Conservation (phyloP, 345 rosid genomes). For the Xanthoceras sorbifolium region DNA sequence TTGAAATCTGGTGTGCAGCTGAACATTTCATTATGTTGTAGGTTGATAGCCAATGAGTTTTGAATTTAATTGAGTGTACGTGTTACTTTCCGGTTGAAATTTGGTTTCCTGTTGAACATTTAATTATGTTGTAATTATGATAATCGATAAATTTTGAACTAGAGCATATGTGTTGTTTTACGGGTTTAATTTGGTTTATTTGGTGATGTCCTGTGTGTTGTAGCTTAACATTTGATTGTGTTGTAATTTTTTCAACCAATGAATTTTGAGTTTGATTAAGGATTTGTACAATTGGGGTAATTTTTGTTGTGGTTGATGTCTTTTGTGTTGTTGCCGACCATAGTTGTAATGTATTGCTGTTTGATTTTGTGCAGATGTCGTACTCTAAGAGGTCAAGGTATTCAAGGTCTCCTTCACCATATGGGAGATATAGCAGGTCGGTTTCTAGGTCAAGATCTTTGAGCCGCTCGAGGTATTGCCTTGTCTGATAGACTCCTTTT, state of each 20-base stretch:
- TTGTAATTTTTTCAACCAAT: neutral
- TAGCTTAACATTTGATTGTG: neutral
- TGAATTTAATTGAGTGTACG: neutral
- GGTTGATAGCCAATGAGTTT: neutral
- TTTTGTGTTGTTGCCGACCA: neutral
- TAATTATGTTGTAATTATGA: neutral
- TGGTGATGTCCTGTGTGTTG: neutral
- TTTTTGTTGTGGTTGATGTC: neutral
- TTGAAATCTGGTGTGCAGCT: no score
- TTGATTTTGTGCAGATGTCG: constrained; percentile 56
- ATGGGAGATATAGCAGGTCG: constrained; percentile 47
- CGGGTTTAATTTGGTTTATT: neutral
- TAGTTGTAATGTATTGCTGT: neutral
- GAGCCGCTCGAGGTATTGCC: constrained; percentile 61
- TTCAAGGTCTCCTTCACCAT: constrained; percentile 61
- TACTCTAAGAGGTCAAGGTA: constrained; percentile 72
- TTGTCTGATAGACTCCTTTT: neutral
- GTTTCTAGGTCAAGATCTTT: constrained; percentile 59
- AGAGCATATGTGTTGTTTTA: no score
- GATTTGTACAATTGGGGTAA: neutral
- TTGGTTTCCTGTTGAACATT: neutral
- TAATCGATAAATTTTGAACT: neutral
- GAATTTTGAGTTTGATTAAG: neutral
- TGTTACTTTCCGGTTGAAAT: neutral
- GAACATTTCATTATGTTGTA: neutral